Evolutionary conservation across 306 rosid genomes (phyloP).

Genomic region (Casuarina cunninghamiana): DNA sequence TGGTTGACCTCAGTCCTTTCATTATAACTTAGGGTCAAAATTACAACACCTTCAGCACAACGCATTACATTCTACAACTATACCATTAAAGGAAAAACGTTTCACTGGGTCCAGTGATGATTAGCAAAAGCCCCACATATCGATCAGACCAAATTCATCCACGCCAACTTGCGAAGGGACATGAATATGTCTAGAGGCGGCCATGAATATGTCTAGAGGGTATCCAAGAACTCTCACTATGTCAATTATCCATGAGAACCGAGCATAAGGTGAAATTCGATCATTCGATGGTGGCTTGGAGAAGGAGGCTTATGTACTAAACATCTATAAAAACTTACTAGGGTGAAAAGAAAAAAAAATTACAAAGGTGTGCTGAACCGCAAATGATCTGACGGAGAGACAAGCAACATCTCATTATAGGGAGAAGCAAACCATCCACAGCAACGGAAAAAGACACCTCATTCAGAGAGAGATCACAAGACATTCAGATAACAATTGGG

Average conservation of each 20-base stretch:
- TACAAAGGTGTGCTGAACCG: constrained; percentile 27
- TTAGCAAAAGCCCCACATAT: neutral
- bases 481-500: neutral
- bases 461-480: constrained; percentile 2
- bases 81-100: neutral
- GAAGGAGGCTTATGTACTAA: constrained; percentile 23
- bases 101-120: neutral
- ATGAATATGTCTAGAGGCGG: neutral
- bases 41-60: neutral
- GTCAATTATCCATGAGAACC: neutral
- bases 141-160: no score
- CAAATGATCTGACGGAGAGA: constrained; percentile 15
- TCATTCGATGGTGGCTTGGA: constrained; percentile 2
- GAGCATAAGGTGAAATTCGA: neutral
- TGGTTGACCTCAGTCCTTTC: neutral
- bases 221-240: neutral
- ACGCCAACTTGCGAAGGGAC: neutral
- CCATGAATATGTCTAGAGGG: neutral
- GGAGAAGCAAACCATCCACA: constrained; percentile 26
- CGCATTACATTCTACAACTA: neutral
- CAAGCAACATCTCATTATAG: constrained; percentile 16
- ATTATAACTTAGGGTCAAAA: neutral
- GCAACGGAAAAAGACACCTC: constrained; percentile 34
- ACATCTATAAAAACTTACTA: neutral
- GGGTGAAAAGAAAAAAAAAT: constrained; percentile 6